phyloP scores from a whole-genome alignment of 352 stramenopile genomes.

The Phytopythium sindhum region DNA sequence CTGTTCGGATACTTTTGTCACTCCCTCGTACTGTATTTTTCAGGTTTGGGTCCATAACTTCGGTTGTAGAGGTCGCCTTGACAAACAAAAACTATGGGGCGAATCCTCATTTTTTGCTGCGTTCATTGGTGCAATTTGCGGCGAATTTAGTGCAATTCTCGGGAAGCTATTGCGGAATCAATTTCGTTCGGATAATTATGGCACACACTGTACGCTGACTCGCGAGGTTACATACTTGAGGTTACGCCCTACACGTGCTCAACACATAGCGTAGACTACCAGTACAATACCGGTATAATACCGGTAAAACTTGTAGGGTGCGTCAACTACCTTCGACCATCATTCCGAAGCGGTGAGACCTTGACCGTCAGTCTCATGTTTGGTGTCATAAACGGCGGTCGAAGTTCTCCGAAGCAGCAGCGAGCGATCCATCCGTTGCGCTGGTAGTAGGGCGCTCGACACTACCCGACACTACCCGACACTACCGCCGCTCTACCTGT shows the following conservation, averaged over 20 bases:
- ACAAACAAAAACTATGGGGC: no score
- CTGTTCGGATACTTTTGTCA: no score
- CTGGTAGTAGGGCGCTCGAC: not conserved
- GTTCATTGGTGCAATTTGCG: no score
- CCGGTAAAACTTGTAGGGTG: slow-evolving; percentile 2
- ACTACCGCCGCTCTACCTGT: not conserved
- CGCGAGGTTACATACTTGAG: no score
- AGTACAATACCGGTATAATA: not conserved
- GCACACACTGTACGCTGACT: no score
- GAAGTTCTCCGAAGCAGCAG: not conserved
- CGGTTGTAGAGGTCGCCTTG: no score
- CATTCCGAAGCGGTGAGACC: not conserved
- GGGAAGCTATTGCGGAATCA: no score
- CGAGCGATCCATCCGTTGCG: not conserved
- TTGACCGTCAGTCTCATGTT: not conserved
- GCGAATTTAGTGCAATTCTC: no score
- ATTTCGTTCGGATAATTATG: no score
- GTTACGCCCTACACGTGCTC: not conserved
- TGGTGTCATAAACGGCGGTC: not conserved
- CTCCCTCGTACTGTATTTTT: no score
- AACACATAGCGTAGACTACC: not conserved
- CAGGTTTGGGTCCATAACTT: no score
- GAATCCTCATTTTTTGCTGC: no score
- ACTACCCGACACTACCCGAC: not conserved
- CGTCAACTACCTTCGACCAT: not conserved